Percentiles rank a stretch among this genome's conserved stretches.
These are phyloP conservation scores for Colletotrichum destructivum DNA, from an alignment of 2,329 filamentous ascomycete genomes.

Conservation along the genomic window DNA sequence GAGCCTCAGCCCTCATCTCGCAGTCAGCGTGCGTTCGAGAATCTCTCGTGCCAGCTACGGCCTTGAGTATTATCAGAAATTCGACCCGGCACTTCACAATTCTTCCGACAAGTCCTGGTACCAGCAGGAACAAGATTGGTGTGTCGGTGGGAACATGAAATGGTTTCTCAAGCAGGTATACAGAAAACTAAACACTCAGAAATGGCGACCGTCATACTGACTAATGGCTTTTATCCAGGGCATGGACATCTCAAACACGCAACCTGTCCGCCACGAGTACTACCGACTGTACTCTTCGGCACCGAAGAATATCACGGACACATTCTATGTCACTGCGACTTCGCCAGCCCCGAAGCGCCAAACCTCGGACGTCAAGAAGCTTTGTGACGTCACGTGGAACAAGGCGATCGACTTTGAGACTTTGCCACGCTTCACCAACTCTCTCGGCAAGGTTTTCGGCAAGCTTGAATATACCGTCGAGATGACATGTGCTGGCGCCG, in stretches of 20 bases:
- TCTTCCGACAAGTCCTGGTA: conserved; percentile 41
- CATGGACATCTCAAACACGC: neutral
- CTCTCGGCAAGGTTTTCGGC: conserved; percentile 21
- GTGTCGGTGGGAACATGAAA: conserved; percentile 44
- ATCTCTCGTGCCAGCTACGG: conserved; percentile 52
- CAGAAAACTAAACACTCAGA: too few species aligned
- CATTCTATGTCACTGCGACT: conserved; percentile 13
- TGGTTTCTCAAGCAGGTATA: conserved; percentile 51
- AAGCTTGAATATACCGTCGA: conserved; percentile 30
- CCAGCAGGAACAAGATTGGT: neutral
- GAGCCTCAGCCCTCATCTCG: neutral
- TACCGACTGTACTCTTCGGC: neutral
- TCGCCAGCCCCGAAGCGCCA: neutral
- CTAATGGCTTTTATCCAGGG: neutral
- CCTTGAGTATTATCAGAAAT: neutral
- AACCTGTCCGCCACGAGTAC: conserved; percentile 6
- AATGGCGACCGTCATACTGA: conserved; percentile 24
- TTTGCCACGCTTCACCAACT: conserved; percentile 41
- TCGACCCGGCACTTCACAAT: conserved; percentile 18
- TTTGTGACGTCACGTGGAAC: conserved; percentile 46
- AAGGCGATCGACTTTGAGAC: conserved; percentile 19
- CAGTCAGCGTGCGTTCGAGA: conserved; percentile 39
- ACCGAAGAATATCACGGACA: conserved; percentile 26
- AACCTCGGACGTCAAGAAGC: neutral
- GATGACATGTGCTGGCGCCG: conserved; percentile 45